Base-by-base conservation (phyloP, 352 stramenopile genomes). In the Peronospora destructor region DNA sequence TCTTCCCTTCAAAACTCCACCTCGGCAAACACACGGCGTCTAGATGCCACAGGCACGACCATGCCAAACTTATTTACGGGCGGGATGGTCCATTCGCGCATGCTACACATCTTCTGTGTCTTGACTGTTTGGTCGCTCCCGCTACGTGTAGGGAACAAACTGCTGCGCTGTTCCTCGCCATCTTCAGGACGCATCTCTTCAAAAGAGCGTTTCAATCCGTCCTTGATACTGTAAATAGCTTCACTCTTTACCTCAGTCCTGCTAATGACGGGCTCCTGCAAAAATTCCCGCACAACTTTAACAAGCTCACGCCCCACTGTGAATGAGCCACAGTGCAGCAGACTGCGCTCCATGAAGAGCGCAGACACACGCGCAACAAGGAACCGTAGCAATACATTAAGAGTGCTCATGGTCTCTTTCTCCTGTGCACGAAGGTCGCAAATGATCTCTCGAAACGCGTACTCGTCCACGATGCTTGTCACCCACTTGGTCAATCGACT, bases 341-440 rank as follows among this genome's bases (percentile, higher is more conserved):
- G 69, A 7, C 62, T 68, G 47, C 61, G 71, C 50, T 86, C 76
- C 30, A 74, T 56, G 48, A 76, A 84, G 14, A 87, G 54, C 13
- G 62, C 66, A 10, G 75, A 78, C 19, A 85, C 71, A 35, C 80
- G 76, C 17, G 72, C 59, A 47, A 88, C 71, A 19, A 91, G 63
- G 25, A 85, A 69, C 47, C 87, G 66, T 23, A 91, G 57, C 9
- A 91, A 64, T 36, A 84, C 62, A 63, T 91, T 91, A 13, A 91
- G 56, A 17, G 76, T 81, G 49, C 63, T 80, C 61, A 84, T 86
- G 17, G 71, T 84, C 48, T 87, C 73, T 53, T 86, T 85, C 56
- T 76, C 72, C 51, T 85, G 64, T 14, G 56, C 60, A 19, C 73
- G 77, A 17, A 87, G 64, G 61, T 86, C 60, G 40, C 62, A 43